A percentile compares a stretch with the other conserved stretches of the same genome.
phyloP scores from a whole-genome alignment of 1,284 basidiomycete genomes.

The Sporisorium exsertum region DNA sequence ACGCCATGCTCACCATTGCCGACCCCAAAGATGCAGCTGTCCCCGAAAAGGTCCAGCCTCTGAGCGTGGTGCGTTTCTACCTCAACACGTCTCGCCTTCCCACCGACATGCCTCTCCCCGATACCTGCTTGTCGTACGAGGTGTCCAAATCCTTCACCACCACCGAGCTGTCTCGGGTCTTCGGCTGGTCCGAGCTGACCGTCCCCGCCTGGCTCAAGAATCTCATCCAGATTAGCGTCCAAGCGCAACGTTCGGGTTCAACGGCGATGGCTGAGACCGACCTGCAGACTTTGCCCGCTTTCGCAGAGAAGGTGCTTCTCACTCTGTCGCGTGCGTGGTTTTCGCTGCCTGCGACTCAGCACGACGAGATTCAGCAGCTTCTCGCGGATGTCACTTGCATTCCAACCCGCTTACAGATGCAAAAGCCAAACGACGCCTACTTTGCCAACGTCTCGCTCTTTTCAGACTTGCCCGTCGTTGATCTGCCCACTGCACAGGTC shows the following conservation, averaged over 20 bases:
- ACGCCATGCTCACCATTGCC: constrained; percentile 53
- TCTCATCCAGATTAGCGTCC: constrained; percentile 73
- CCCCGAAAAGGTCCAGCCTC: constrained; percentile 62
- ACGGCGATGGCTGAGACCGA: constrained; percentile 73
- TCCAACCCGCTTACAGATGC: constrained; percentile 85
- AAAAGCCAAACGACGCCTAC: constrained; percentile 81
- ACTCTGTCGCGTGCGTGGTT: constrained; percentile 83
- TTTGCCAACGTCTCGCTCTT: constrained; percentile 90
- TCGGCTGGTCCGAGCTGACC: constrained; percentile 83
- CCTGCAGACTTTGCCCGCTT: constrained; percentile 77
- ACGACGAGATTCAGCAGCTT: constrained; percentile 75
- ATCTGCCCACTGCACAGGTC: constrained; percentile 77
- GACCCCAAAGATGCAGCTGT: constrained; percentile 27
- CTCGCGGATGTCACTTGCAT: constrained; percentile 81
- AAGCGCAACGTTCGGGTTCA: constrained; percentile 67
- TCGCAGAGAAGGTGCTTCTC: constrained; percentile 84
- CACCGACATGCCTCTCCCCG: constrained; percentile 83
- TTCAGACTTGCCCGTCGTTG: constrained; percentile 81
- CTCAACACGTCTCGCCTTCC: constrained; percentile 82
- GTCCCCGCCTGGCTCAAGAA: constrained; percentile 82
- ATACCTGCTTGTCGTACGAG: constrained; percentile 79
- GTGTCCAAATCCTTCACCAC: constrained; percentile 75
- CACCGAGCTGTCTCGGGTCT: constrained; percentile 67
- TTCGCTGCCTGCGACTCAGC: constrained; percentile 75
- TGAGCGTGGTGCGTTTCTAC: constrained; percentile 79